Evolutionary conservation across 2,329 filamentous ascomycete species (phyloP), one percentile per base, ranked within the genome.

Genomic region (Escovopsis weberi): DNA sequence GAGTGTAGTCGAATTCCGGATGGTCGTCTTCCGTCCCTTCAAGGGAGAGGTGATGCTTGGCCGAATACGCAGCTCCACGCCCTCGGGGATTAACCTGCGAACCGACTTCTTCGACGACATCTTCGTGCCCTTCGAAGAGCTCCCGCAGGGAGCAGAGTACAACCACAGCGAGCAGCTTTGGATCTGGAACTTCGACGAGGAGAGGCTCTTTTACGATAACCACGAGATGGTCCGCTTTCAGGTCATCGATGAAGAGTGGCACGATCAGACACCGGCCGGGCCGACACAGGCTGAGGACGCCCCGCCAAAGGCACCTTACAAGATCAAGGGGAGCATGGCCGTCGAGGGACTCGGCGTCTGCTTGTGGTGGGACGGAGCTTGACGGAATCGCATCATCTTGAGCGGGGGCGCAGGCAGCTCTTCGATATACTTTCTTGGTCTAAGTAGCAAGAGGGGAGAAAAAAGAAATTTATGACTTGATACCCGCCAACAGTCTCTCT

Each of bases 51-150:
- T 95, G 46, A 73, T 98, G 54, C 70, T 85, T 37, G 91, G 85
- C 12, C 81, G 79, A 50, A 95, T 98, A 60, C 80, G 80, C 49
- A 80, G 78, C 50, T 80, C 80, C 33, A 81, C 74, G 1, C 70
- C 78, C 7, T 67, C 79, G 2, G 87, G 84, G 33, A 85, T 93
- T 54, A 77, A 79, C 54, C 70, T 96, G 46, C 78, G 80, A 39
- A 81, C 88, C 4, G 85, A 94, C 48, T 98, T 98, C 60, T 98
- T 95, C 53, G 84, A 89, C 52, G 88, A 96, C 49, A 86, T 98
- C 30, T 81, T 85, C 45, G 78, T 96, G 48, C 85, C 75, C 1
- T 77, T 75, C 33, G 73, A 78, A 43, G 77, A 85, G 49, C 70
- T 94, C 4, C 83, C 87, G 34, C 76, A 83, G 26, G 78, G 77